Evolutionary conservation across 768 basidiomycete genomes (phyloP), one percentile per base, ranked within the genome.

Genomic region (Tylopilus rubrobrunneus): DNA sequence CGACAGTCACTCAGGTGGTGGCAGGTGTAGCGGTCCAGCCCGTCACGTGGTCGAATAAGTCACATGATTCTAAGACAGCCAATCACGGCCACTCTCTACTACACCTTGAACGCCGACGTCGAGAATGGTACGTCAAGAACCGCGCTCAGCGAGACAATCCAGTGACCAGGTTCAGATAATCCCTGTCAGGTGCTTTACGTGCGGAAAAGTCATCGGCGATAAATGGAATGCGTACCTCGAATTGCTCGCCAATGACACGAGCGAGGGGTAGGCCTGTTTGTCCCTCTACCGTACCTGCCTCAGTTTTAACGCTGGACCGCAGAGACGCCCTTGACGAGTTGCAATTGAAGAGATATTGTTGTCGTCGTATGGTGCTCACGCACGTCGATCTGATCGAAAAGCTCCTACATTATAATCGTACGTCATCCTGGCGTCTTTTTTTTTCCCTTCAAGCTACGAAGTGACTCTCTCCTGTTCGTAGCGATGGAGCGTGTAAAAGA

Each of bases 301-400:
- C 25, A 25, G 25, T 25, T 3, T 25, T 25, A 25, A 25, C 2
- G 25, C 25, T 25, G 25, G 25, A 25, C 25, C 25, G 25, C 59
- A 96, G 94, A 62, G 92, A 96, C 51, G 92, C 93, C 5, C 79
- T 97, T 42, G 92, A 95, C 56, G 85, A 89, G 62, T 75, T 96
- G 2, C 89, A 94, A 60, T 73, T 98, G 43, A 95, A 92, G 71
- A 76, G 96, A 51, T 98, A 98, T 66, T 98, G 96, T 73, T 98
- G 96, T 72, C 80, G 95, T 44, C 83, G 96, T 45, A 98, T 98
- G 96, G 91, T 98, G 6, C 75, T 98, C 50, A 98, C 96, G 0
- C 96, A 98, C 69, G 96, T 98, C 52, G 96, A 98, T 73, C 78
- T 98, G 58, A 98, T 98, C 61, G 96, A 98, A 74, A 98, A 98